Conservation (phyloP, 108 stramenopile species). For the Seminavis robusta region DNA sequence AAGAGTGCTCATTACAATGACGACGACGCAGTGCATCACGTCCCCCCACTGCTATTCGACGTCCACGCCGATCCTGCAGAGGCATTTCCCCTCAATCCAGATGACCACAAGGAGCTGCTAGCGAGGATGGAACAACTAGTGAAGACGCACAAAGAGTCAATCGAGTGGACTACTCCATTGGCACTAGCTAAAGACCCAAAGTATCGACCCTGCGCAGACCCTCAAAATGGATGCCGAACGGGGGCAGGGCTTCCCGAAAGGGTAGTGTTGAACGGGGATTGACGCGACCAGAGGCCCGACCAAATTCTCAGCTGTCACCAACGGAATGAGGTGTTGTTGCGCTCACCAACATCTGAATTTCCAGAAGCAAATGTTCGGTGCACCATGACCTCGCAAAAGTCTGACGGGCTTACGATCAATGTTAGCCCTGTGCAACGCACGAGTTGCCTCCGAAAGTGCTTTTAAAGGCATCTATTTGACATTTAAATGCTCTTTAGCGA, state of each 20-base stretch:
- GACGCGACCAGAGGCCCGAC: too few species aligned
- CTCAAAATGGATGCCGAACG: constrained; percentile 37
- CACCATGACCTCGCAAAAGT: too few species aligned
- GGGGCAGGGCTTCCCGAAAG: neutral
- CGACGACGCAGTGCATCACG: constrained; percentile 52
- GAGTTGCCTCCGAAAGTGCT: too few species aligned
- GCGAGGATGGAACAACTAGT: constrained; percentile 14
- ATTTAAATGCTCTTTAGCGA: constrained; percentile 67
- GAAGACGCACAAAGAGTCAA: constrained; percentile 40
- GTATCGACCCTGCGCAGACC: constrained; percentile 45
- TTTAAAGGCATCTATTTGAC: constrained; percentile 53
- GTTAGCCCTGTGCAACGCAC: too few species aligned
- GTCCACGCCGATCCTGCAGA: constrained; percentile 59
- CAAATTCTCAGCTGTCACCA: too few species aligned
- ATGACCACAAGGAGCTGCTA: constrained; percentile 23
- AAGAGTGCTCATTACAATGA: constrained; percentile 70
- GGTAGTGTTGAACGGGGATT: neutral
- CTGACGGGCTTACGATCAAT: too few species aligned
- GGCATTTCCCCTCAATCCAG: constrained; percentile 44
- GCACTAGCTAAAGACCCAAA: constrained; percentile 31
- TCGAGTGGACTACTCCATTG: constrained; percentile 34
- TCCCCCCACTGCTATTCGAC: constrained; percentile 70
- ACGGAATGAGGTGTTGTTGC: too few species aligned
- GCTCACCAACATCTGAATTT: too few species aligned
- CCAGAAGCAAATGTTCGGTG: too few species aligned